A percentile compares a stretch with the other conserved stretches of the same genome.
These are phyloP conservation scores for Leishmania tarentolae DNA, from an alignment of 208 protist species.

Conservation along the genomic window DNA sequence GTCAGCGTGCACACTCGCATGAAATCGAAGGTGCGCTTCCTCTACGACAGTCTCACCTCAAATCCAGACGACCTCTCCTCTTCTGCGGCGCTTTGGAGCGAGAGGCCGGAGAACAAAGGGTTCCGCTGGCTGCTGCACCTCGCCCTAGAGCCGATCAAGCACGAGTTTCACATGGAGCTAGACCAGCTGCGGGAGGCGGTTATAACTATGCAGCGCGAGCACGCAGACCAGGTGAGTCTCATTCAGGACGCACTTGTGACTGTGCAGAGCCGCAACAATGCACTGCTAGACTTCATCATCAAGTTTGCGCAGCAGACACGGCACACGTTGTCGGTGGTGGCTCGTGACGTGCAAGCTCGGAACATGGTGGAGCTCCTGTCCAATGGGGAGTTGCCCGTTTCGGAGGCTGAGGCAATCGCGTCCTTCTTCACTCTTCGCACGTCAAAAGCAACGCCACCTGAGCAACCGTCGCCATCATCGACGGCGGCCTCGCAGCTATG, in stretches of 20 bases:
- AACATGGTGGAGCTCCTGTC: conserved; percentile 31
- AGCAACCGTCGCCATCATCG: background rate
- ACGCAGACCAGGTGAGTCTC: conserved; percentile 31
- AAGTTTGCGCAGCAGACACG: conserved; percentile 32
- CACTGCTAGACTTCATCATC: conserved; percentile 45
- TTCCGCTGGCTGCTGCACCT: conserved; percentile 38
- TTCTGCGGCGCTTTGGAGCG: background rate
- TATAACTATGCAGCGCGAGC: conserved; percentile 28
- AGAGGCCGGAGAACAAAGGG: conserved; percentile 26
- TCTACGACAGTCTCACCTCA: background rate
- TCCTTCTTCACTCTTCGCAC: conserved; percentile 16
- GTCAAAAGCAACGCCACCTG: background rate
- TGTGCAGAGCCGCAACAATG: conserved; percentile 44
- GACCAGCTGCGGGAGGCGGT: conserved; percentile 32
- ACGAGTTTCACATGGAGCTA: conserved; percentile 24
- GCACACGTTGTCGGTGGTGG: conserved; percentile 18
- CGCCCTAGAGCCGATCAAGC: conserved; percentile 35
- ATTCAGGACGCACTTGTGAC: conserved; percentile 26
- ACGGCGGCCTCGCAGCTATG: background rate
- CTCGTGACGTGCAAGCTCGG: conserved; percentile 22
- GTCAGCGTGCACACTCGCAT: background rate
- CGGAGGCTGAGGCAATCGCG: conserved; percentile 6
- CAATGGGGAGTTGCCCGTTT: conserved; percentile 15
- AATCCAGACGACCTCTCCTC: background rate
- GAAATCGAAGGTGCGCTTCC: conserved; percentile 3